Conservation (phyloP, 768 basidiomycete species). For the Russula sp. region DNA sequence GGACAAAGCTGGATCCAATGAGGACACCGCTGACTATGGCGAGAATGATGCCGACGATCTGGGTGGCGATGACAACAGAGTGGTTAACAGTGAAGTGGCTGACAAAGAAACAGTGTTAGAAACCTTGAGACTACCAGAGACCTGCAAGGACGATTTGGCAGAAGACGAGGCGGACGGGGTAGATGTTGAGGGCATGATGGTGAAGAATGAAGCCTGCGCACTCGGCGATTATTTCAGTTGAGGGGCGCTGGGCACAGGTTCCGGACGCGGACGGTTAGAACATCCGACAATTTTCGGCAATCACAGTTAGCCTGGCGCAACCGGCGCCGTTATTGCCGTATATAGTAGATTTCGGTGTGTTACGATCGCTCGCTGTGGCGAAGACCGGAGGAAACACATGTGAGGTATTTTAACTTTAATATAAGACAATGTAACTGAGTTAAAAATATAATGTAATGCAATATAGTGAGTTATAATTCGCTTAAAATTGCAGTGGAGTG, state of each 20-base stretch:
- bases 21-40: slow-evolving; percentile 78
- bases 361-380: neutral
- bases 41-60: slow-evolving; percentile 76
- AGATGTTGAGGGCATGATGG: slow-evolving; percentile 23
- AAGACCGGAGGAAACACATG: neutral
- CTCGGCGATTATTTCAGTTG: neutral
- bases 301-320: neutral
- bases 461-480: no score
- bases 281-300: neutral
- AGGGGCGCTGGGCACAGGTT: neutral
- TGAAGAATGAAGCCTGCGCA: neutral
- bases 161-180: slow-evolving; percentile 21
- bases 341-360: slow-evolving; percentile 10
- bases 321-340: neutral
- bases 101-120: neutral
- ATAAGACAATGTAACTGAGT: no score
- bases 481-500: no score
- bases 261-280: neutral
- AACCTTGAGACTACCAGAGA: slow-evolving; percentile 28
- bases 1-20: slow-evolving; percentile 91
- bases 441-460: no score
- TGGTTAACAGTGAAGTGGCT: neutral
- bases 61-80: slow-evolving; percentile 1
- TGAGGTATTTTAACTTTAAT: no score
- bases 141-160: slow-evolving; percentile 18